These are phyloP conservation scores for Scheffersomyces coipomensis DNA, from an alignment of 805 yeast species.

Conservation along the genomic window DNA sequence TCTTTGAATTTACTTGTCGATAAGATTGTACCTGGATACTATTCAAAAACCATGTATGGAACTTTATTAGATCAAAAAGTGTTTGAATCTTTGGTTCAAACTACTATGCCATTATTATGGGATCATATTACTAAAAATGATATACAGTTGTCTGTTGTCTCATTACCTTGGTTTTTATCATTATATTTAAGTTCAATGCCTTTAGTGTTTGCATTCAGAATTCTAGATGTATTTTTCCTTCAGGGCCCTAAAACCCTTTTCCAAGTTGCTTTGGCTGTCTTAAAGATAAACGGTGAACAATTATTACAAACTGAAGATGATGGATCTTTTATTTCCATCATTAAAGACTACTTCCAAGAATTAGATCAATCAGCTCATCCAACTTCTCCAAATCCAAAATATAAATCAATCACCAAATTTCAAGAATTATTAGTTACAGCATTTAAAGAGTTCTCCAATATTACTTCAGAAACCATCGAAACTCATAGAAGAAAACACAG, in stretches of 20 bases:
- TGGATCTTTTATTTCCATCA: slow-evolving; percentile 82
- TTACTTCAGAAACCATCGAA: slow-evolving; percentile 71
- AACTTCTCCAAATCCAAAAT: slow-evolving; percentile 59
- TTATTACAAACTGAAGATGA: slow-evolving; percentile 82
- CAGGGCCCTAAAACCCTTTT: slow-evolving; percentile 89
- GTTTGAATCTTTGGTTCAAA: slow-evolving; percentile 84
- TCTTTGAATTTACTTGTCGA: slow-evolving; percentile 79
- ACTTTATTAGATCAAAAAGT: slow-evolving; percentile 91
- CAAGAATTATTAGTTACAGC: slow-evolving; percentile 90
- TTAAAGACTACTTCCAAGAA: slow-evolving; percentile 77
- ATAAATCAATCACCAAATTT: slow-evolving; percentile 72
- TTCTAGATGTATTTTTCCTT: slow-evolving; percentile 83
- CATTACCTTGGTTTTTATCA: slow-evolving; percentile 95
- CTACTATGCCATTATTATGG: slow-evolving; percentile 86
- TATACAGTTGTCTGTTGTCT: slow-evolving; percentile 88
- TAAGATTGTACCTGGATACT: slow-evolving; percentile 87
- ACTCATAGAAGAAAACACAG: slow-evolving; percentile 70
- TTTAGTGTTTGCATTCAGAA: slow-evolving; percentile 84
- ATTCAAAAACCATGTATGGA: slow-evolving; percentile 97
- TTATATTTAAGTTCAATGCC: slow-evolving; percentile 93
- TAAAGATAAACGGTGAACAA: slow-evolving; percentile 84
- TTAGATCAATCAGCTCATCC: slow-evolving; percentile 82
- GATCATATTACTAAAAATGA: slow-evolving; percentile 76
- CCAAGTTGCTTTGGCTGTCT: slow-evolving; percentile 90
- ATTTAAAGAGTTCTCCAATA: slow-evolving; percentile 81